phyloP scores from a whole-genome alignment of 176 grass and related monocot species.

The Phragmites australis region DNA sequence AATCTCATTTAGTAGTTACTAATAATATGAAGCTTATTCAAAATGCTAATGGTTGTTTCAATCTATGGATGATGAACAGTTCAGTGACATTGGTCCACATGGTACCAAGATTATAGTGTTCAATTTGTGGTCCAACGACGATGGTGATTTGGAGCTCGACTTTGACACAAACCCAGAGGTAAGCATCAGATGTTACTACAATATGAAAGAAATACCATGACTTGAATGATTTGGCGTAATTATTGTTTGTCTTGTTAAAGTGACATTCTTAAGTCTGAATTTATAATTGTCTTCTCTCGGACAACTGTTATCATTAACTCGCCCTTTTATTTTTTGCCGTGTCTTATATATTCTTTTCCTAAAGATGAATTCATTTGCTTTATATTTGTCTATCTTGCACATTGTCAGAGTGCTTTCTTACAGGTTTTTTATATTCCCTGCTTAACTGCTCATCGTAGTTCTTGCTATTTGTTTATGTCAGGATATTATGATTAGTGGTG shows the following conservation, averaged over 20 bases:
- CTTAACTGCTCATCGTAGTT: neutral
- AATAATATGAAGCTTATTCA: neutral
- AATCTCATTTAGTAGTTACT: neutral
- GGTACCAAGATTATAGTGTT: slow-evolving; percentile 87
- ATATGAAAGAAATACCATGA: neutral
- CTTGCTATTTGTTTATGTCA: slow-evolving; percentile 34
- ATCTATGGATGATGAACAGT: slow-evolving; percentile 51
- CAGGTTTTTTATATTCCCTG: neutral
- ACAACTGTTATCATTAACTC: neutral
- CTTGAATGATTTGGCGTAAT: neutral
- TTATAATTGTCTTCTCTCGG: neutral
- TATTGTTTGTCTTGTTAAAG: slow-evolving; percentile 23
- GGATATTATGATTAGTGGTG: slow-evolving; percentile 73
- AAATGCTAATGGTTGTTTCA: slow-evolving; percentile 36
- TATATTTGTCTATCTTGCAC: neutral
- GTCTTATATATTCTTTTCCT: neutral
- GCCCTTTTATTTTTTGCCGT: neutral
- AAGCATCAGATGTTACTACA: neutral
- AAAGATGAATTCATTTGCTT: neutral
- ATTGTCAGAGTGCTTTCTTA: neutral
- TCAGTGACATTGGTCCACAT: slow-evolving; percentile 67
- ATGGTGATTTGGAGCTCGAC: slow-evolving; percentile 73
- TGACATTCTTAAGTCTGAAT: neutral
- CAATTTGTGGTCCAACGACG: slow-evolving; percentile 75
- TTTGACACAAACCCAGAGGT: slow-evolving; percentile 58